These are phyloP conservation scores for Hericium alpestre DNA, from an alignment of 768 basidiomycete genomes.

Conservation along the genomic window DNA sequence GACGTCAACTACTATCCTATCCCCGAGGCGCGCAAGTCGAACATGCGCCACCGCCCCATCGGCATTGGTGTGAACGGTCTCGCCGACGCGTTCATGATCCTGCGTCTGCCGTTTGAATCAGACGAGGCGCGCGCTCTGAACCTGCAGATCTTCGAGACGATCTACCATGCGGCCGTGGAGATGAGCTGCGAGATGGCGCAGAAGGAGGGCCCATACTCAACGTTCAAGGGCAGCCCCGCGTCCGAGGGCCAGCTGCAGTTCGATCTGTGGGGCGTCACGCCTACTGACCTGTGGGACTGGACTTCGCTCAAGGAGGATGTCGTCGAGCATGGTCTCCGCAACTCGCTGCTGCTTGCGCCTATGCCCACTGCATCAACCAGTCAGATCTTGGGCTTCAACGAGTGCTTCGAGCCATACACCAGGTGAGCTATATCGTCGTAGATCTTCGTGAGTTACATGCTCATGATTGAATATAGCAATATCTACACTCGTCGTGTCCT, in stretches of 20 bases:
- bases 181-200: conserved; percentile 81
- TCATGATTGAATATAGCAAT: conserved; percentile 46
- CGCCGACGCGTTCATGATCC: conserved; percentile 95
- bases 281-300: conserved; percentile 91
- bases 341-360: conserved; percentile 86
- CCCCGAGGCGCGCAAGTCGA: conserved; percentile 81
- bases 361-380: conserved; percentile 99
- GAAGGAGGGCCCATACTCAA: conserved; percentile 74
- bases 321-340: conserved; percentile 68
- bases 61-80: conserved; percentile 97
- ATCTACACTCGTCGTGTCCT: conserved; percentile 98
- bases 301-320: conserved; percentile 76
- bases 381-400: conserved; percentile 96
- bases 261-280: conserved; percentile 91
- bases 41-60: conserved; percentile 95
- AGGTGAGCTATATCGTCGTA: conserved; percentile 35
- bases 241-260: conserved; percentile 81
- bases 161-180: conserved; percentile 92
- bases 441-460: not conserved
- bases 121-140: conserved; percentile 80
- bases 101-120: conserved; percentile 93
- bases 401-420: conserved; percentile 98
- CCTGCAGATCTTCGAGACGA: conserved; percentile 95
- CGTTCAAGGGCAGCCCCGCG: conserved; percentile 87
- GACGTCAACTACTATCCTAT: conserved; percentile 95